Conservation (phyloP, 169 alveolate genomes). For the Ophryocystis elektroscirrha region DNA sequence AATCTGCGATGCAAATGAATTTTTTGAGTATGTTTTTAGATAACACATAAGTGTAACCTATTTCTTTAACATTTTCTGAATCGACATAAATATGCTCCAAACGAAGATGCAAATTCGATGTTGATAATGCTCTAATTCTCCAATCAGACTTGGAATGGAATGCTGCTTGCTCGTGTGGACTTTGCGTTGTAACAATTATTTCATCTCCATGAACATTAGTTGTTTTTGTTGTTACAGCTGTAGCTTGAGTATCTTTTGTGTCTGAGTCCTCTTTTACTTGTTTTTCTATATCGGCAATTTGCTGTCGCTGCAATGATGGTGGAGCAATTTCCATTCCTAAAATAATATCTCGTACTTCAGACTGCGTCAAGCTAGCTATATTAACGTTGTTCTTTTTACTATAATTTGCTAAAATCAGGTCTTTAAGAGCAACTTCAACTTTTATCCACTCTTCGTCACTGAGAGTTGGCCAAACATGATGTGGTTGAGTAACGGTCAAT, state of each 20-base stretch:
- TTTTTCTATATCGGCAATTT: constrained; percentile 69
- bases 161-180: constrained; percentile 91
- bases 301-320: constrained; percentile 76
- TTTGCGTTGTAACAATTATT: constrained; percentile 77
- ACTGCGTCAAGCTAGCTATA: constrained; percentile 89
- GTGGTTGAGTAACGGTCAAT: constrained; percentile 87
- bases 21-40: constrained; percentile 90
- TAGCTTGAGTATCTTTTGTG: constrained; percentile 38
- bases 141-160: constrained; percentile 93
- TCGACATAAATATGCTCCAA: constrained; percentile 83
- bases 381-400: constrained; percentile 94
- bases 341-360: constrained; percentile 96
- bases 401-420: constrained; percentile 89
- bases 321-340: constrained; percentile 99
- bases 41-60: constrained; percentile 58
- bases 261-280: constrained; percentile 28
- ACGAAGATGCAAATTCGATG: constrained; percentile 81
- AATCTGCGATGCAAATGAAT: constrained; percentile 84
- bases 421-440: constrained; percentile 92
- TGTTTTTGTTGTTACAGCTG: constrained; percentile 71
- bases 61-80: constrained; percentile 51
- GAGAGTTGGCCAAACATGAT: constrained; percentile 99
- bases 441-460: constrained; percentile 97
- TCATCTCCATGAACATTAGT: constrained; percentile 89
- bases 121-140: constrained; percentile 93